phyloP scores from a whole-genome alignment of 768 basidiomycete genomes.

The Rubroboletus pulcherrimus region DNA sequence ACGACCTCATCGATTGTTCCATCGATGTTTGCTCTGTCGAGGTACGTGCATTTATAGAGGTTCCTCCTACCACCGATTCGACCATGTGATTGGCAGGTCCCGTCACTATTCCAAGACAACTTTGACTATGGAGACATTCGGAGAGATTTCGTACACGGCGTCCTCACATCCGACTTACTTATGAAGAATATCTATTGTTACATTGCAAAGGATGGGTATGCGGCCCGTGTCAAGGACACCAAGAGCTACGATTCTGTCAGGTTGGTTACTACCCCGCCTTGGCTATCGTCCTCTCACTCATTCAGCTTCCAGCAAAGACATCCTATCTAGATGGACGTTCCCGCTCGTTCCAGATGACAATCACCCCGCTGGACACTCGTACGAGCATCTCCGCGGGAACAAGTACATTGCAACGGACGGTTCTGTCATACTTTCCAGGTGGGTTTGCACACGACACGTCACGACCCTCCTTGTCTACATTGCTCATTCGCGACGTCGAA shows the following conservation, averaged over 20 bases:
- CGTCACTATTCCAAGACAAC: slow-evolving; percentile 96
- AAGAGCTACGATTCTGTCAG: slow-evolving; percentile 88
- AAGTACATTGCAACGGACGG: slow-evolving; percentile 82
- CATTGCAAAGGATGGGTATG: slow-evolving; percentile 84
- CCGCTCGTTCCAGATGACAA: slow-evolving; percentile 95
- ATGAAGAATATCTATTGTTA: slow-evolving; percentile 95
- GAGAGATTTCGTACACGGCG: slow-evolving; percentile 89
- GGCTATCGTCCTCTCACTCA: background rate
- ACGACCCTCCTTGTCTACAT: background rate
- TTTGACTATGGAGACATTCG: slow-evolving; percentile 95
- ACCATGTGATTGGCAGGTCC: slow-evolving; percentile 55
- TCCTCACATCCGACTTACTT: slow-evolving; percentile 89
- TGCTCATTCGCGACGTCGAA: background rate
- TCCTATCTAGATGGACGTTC: slow-evolving; percentile 91
- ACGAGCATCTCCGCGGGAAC: slow-evolving; percentile 85
- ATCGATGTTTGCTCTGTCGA: slow-evolving; percentile 95
- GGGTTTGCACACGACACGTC: slow-evolving; percentile 16
- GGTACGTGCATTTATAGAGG: slow-evolving; percentile 39
- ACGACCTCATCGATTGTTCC: slow-evolving; percentile 83
- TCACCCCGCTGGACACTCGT: slow-evolving; percentile 74
- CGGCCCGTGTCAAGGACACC: slow-evolving; percentile 90
- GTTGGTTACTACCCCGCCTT: slow-evolving; percentile 34
- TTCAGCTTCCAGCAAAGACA: slow-evolving; percentile 67
- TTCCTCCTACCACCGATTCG: background rate
- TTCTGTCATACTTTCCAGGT: slow-evolving; percentile 83